Evolutionary conservation across 2,329 filamentous ascomycete species (phyloP), one percentile per base, ranked within the genome.

Genomic region (Neurospora sp.): DNA sequence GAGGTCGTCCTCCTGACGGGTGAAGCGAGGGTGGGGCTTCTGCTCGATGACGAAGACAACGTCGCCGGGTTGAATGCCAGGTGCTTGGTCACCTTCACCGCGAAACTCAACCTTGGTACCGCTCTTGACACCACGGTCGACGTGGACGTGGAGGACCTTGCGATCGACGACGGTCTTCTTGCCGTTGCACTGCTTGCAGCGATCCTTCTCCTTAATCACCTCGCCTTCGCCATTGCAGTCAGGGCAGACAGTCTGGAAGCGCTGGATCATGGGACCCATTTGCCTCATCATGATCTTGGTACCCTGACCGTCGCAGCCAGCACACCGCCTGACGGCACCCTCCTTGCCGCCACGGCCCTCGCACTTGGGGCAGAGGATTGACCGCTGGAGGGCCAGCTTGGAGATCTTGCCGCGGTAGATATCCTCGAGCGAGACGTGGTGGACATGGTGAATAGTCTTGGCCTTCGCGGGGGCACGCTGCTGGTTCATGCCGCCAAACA

Each of bases 211-310:
- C 79, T 93, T 93, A 81, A 99, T 95, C 74, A 91, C 93, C 85
- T 99, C 96, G 72, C 96, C 95, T 82, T 99, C 96, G 73, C 96
- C 96, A 76, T 96, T 95, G 81, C 96, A 99, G 83, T 99, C 96
- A 38, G 94, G 92, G 87, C 96, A 99, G 77, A 97, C 94, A 38
- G 95, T 98, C 86, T 99, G 96, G 89, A 99, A 99, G 71, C 96
- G 93, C 84, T 99, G 96, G 76, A 99, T 98, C 96, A 99, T 99
- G 71, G 96, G 96, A 68, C 96, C 96, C 94, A 99, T 98, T 84
- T 99, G 96, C 80, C 96, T 92, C 96, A 99, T 97, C 95, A 99
- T 98, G 52, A 93, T 97, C 91, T 98, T 98, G 92, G 97, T 97
- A 82, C 96, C 96, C 74, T 91, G 89, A 75, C 96, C 96, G 77